A percentile compares a stretch with the other conserved stretches of the same genome.
These are phyloP conservation scores for Cocos nucifera DNA, from an alignment of 176 grass and related monocot species.

Conservation along the genomic window DNA sequence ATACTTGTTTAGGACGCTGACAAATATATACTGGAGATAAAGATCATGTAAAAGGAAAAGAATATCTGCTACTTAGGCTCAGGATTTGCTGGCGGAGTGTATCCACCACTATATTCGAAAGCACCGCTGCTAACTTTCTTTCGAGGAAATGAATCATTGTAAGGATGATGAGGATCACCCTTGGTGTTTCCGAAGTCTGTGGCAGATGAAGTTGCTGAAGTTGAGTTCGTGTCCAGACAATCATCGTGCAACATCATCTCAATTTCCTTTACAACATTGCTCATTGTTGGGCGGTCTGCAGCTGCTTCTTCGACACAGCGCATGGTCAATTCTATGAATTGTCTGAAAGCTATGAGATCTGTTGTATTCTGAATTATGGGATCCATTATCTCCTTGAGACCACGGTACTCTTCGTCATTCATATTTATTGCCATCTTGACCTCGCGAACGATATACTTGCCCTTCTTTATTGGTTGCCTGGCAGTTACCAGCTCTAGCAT, in stretches of 20 bases:
- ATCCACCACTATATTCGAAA: slow-evolving; percentile 59
- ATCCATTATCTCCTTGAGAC: slow-evolving; percentile 67
- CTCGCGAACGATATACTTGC: slow-evolving; percentile 53
- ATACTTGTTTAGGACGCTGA: no score
- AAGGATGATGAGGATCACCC: slow-evolving; percentile 5
- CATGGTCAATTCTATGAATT: slow-evolving; percentile 48
- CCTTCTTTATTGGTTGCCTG: slow-evolving; percentile 38
- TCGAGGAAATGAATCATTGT: slow-evolving; percentile 20
- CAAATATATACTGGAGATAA: no score
- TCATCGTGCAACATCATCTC: slow-evolving; percentile 54
- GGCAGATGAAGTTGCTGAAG: slow-evolving; percentile 42
- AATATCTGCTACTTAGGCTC: slow-evolving; percentile 57
- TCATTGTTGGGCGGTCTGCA: slow-evolving; percentile 43
- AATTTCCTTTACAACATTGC: slow-evolving; percentile 48
- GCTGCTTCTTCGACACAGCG: slow-evolving; percentile 31
- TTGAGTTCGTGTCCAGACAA: slow-evolving; percentile 29
- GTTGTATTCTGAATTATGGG: slow-evolving; percentile 29
- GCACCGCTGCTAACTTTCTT: slow-evolving; percentile 39
- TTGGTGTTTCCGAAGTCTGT: slow-evolving; percentile 13
- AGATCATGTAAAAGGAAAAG: no score
- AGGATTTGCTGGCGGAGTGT: slow-evolving; percentile 45
- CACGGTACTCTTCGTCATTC: slow-evolving; percentile 28
- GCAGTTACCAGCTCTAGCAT: slow-evolving; percentile 62
- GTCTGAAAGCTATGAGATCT: slow-evolving; percentile 28
- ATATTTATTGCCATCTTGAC: slow-evolving; percentile 50